Conservation (phyloP, 371 early-diverging fungal genomes). For the Entomophthora muscae region DNA sequence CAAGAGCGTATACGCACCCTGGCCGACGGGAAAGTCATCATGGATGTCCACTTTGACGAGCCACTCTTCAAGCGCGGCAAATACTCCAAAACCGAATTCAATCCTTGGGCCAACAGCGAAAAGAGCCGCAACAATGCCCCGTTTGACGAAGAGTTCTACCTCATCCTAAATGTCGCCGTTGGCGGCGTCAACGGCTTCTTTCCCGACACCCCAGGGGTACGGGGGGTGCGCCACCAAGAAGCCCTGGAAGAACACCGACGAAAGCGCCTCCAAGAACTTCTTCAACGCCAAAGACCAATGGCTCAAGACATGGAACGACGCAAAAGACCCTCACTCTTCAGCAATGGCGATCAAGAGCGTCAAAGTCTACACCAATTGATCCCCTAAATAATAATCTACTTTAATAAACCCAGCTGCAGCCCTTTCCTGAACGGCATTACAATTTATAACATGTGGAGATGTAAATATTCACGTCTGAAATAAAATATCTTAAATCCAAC, state of each 20-base stretch:
- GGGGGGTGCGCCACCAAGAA: constrained; percentile 13
- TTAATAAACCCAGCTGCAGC: no score
- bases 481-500: no score
- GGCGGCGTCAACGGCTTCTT: constrained; percentile 43
- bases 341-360: no score
- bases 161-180: constrained; percentile 47
- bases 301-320: constrained; percentile 33
- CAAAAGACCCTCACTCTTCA: no score
- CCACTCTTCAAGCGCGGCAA: constrained; percentile 21
- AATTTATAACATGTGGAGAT: no score
- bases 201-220: constrained; percentile 31
- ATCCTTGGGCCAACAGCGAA: no score
- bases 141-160: constrained; percentile 36
- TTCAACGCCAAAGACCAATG: constrained; percentile 25
- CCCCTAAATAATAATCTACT: no score
- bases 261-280: constrained; percentile 24
- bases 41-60: constrained; percentile 25
- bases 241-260: constrained; percentile 31
- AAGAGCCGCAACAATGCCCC: no score
- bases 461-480: no score
- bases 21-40: constrained; percentile 32
- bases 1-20: constrained; percentile 31
- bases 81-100: constrained; percentile 15
- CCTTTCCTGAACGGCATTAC: no score
- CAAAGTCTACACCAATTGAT: no score